phyloP scores from a whole-genome alignment of 2,329 filamentous ascomycete genomes.

The Grosmannia serpens region DNA sequence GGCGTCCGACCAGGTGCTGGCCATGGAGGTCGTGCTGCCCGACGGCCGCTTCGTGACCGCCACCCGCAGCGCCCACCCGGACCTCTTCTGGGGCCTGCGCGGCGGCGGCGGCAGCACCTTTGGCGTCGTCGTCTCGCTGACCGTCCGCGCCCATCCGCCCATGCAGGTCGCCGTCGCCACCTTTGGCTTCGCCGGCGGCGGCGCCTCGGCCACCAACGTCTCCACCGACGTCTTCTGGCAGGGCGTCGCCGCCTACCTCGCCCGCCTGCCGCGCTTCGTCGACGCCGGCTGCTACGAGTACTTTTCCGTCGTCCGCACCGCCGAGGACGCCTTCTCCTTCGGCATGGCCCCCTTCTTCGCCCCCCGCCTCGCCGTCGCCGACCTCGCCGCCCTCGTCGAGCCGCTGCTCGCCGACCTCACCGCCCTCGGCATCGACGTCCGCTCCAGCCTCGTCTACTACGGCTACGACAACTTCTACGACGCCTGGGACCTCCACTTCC shows the following conservation, averaged over 20 bases:
- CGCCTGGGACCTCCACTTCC: conserved; percentile 25
- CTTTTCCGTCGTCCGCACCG: conserved; percentile 15
- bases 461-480: conserved; percentile 31
- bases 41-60: conserved; percentile 31
- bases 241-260: conserved; percentile 18
- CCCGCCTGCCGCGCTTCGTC: conserved; percentile 17
- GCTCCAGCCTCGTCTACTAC: conserved; percentile 10
- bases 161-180: conserved; percentile 14
- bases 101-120: conserved; percentile 31
- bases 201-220: conserved; percentile 24
- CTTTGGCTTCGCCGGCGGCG: conserved; percentile 11
- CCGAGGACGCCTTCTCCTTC: conserved; percentile 14
- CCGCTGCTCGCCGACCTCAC: conserved; percentile 16
- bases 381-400: conserved; percentile 13
- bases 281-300: conserved; percentile 21
- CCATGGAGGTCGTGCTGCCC: conserved; percentile 35
- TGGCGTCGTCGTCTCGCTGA: conserved; percentile 22
- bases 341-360: conserved; percentile 17
- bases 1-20: conserved; percentile 36
- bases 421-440: conserved; percentile 14
- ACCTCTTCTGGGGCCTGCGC: conserved; percentile 38
- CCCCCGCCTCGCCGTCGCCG: conserved; percentile 11
- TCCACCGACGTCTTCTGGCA: conserved; percentile 28
- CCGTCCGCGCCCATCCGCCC: conserved; percentile 11
- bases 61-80: conserved; percentile 25